phyloP scores from a whole-genome alignment of 108 stramenopile genomes.

The Nitzschia sp. region DNA sequence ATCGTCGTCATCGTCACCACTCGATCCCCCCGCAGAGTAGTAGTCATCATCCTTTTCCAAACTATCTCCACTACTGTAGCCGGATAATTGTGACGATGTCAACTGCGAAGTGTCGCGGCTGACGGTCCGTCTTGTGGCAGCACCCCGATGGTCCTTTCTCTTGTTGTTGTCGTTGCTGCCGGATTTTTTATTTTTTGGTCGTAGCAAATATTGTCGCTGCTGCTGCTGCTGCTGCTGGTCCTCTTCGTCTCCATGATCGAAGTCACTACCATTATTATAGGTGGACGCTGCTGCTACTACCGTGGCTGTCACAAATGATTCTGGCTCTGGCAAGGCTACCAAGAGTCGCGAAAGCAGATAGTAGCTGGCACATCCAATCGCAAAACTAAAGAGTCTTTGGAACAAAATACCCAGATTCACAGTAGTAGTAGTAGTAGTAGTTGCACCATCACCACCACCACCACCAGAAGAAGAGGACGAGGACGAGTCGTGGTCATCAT shows the following conservation, averaged over 20 bases:
- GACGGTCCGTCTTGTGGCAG: background rate
- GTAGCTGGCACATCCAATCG: slow-evolving; percentile 28
- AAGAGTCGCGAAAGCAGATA: slow-evolving; percentile 26
- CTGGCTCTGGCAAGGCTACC: slow-evolving; percentile 74
- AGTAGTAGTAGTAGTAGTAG: slow-evolving; percentile 9
- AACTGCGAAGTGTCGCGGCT: background rate
- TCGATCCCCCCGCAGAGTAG: background rate
- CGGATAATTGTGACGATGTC: background rate
- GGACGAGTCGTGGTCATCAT: too few relatives aligned
- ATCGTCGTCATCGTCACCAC: background rate
- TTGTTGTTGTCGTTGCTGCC: slow-evolving; percentile 3
- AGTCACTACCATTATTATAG: background rate
- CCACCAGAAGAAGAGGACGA: too few relatives aligned
- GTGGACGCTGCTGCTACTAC: slow-evolving; percentile 8
- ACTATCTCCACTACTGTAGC: background rate
- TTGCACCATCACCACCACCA: too few relatives aligned
- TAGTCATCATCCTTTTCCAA: slow-evolving; percentile 5
- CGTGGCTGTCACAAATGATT: slow-evolving; percentile 30
- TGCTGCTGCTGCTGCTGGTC: background rate
- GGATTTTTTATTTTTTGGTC: slow-evolving; percentile 6
- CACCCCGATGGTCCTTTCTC: background rate
- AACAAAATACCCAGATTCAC: slow-evolving; percentile 23
- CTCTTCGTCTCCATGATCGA: background rate
- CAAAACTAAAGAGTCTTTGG: slow-evolving; percentile 30
- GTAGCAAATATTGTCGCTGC: slow-evolving; percentile 10